Percentiles rank a stretch among this genome's conserved stretches.
Conservation (phyloP, 805 yeast species). For the Helenozyma baotianmanensis region DNA sequence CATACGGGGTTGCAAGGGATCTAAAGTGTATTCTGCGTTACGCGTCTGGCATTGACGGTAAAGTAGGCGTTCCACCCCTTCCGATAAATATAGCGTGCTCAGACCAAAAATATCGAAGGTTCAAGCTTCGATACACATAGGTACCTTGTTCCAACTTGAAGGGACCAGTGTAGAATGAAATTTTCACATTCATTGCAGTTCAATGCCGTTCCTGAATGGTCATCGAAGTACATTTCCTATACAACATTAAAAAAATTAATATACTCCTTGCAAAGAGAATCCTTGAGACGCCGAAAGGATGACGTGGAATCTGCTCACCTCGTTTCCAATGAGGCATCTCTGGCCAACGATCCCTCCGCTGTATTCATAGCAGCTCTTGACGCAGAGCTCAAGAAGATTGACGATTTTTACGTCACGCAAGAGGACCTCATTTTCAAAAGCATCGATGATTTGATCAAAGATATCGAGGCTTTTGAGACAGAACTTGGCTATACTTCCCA, state of each 20-base stretch:
- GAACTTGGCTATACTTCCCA: slow-evolving; percentile 16
- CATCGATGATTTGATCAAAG: slow-evolving; percentile 54
- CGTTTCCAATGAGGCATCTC: slow-evolving; percentile 24
- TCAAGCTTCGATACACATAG: no score
- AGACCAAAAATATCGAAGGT: no score
- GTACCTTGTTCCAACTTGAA: no score
- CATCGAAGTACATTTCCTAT: slow-evolving; percentile 85
- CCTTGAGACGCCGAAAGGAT: slow-evolving; percentile 21
- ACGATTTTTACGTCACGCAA: slow-evolving; percentile 64
- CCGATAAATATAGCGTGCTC: no score
- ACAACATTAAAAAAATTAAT: slow-evolving; percentile 81
- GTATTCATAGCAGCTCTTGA: slow-evolving; percentile 73
- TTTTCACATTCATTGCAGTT: slow-evolving; percentile 93
- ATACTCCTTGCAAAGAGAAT: slow-evolving; percentile 74
- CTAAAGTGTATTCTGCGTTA: no score
- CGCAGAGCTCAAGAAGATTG: slow-evolving; percentile 70
- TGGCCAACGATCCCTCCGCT: slow-evolving; percentile 40
- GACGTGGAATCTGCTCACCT: slow-evolving; percentile 29
- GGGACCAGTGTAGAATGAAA: no score
- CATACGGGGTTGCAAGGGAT: no score
- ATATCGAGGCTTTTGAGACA: slow-evolving; percentile 57
- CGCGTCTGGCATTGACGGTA: no score
- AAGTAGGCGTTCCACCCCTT: no score
- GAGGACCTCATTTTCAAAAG: slow-evolving; percentile 54
- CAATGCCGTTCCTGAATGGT: slow-evolving; percentile 98